phyloP scores from a whole-genome alignment of 2,329 filamentous ascomycete species.

The Arthrobotrys megalospora region DNA sequence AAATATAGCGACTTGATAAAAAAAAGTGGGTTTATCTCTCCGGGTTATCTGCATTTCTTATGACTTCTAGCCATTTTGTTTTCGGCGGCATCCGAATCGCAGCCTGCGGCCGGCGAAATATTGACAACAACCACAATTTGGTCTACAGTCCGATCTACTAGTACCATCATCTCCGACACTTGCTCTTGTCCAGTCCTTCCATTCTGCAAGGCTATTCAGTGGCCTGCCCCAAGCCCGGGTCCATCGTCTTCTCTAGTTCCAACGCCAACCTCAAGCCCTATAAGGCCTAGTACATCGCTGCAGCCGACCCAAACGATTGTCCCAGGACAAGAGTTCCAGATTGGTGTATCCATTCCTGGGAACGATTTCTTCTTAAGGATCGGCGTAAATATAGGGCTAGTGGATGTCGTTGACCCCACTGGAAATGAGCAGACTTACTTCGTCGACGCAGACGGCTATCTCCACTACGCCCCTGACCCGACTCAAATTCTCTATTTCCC shows the following conservation, averaged over 20 bases:
- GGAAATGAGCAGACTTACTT: not conserved
- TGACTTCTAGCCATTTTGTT: conserved; percentile 7
- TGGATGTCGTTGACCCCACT: not conserved
- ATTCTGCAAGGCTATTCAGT: not conserved
- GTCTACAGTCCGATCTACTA: not conserved
- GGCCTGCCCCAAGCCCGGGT: not conserved
- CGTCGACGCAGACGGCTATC: not conserved
- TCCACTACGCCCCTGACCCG: not conserved
- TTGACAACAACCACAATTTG: not conserved
- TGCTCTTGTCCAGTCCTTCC: not conserved
- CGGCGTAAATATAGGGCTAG: not conserved
- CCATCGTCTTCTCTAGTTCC: not conserved
- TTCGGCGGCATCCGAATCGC: not conserved
- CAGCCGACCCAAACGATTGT: not conserved
- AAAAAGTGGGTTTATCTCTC: conserved; percentile 18
- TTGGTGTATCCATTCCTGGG: not conserved
- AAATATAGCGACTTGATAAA: conserved; percentile 35
- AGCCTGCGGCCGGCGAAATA: not conserved
- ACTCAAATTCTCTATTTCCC: not conserved
- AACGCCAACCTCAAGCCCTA: not conserved
- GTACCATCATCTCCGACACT: not conserved
- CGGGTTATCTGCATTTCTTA: not conserved
- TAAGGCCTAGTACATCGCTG: not conserved
- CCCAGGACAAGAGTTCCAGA: not conserved
- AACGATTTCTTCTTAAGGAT: not conserved